Conservation (phyloP, 306 rosid genomes). For the Quercus mongolica region DNA sequence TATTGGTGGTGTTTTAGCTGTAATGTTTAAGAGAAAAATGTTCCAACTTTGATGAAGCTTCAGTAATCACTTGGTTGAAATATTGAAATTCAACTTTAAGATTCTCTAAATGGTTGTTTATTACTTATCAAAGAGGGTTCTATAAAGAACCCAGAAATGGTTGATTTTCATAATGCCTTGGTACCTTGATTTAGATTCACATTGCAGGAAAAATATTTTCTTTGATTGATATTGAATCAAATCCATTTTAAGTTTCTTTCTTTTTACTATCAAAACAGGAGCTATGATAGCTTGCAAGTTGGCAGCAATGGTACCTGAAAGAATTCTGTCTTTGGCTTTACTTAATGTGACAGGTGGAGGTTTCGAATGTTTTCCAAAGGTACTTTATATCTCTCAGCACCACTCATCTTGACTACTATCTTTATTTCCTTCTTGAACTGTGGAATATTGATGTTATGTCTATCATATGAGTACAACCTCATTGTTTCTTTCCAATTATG, state of each 20-base stretch:
- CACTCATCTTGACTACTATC: not conserved
- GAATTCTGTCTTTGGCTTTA: conserved; percentile 81
- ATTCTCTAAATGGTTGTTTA: not conserved
- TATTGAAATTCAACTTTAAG: not conserved
- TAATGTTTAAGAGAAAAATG: not conserved
- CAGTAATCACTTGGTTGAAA: not conserved
- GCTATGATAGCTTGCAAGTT: conserved; percentile 90
- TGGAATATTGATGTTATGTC: not conserved
- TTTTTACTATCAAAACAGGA: conserved; percentile 42
- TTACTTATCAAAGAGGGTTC: not conserved
- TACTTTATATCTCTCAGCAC: conserved; percentile 15
- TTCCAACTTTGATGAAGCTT: not conserved
- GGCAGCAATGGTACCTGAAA: conserved; percentile 85
- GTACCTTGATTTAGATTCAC: not conserved
- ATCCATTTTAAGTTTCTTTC: not conserved
- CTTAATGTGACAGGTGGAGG: conserved; percentile 94
- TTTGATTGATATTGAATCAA: not conserved
- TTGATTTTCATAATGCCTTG: not conserved
- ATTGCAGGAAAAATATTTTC: not conserved
- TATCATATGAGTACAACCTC: not conserved
- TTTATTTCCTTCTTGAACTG: conserved; percentile 8
- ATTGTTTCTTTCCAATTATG: not conserved
- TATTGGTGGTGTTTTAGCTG: not conserved
- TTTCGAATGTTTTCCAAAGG: conserved; percentile 89
- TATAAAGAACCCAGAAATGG: not conserved